Evolutionary conservation across 306 rosid genomes (phyloP).

Genomic region (Delonix regia): DNA sequence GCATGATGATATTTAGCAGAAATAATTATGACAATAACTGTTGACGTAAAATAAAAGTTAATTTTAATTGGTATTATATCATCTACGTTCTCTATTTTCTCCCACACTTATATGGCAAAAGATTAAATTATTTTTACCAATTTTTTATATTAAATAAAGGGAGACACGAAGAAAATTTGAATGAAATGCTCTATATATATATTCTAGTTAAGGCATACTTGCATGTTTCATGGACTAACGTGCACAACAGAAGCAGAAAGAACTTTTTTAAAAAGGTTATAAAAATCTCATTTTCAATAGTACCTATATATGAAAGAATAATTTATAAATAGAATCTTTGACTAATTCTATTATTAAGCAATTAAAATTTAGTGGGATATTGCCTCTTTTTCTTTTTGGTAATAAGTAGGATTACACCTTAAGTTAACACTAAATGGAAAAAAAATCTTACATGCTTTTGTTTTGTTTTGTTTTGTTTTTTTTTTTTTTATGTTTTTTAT

Average conservation of each 20-base stretch:
- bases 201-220: neutral
- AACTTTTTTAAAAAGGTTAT: neutral
- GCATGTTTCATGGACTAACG: neutral
- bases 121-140: neutral
- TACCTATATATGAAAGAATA: neutral
- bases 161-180: neutral
- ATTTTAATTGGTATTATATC: neutral
- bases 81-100: neutral
- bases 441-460: too few relatives aligned
- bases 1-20: neutral
- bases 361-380: neutral
- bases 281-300: neutral
- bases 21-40: neutral
- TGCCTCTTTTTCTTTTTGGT: too few relatives aligned
- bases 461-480: too few relatives aligned
- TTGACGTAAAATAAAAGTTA: neutral
- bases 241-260: neutral
- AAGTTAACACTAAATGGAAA: too few relatives aligned
- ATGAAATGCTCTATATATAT: neutral
- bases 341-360: neutral
- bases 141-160: neutral
- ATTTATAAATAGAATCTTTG: neutral
- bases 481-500: too few relatives aligned
- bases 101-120: neutral
- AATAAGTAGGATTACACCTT: too few relatives aligned